Evolutionary conservation across 1,284 basidiomycete species (phyloP), one percentile per base, ranked within the genome.

Genomic region (Tremellales sp.): DNA sequence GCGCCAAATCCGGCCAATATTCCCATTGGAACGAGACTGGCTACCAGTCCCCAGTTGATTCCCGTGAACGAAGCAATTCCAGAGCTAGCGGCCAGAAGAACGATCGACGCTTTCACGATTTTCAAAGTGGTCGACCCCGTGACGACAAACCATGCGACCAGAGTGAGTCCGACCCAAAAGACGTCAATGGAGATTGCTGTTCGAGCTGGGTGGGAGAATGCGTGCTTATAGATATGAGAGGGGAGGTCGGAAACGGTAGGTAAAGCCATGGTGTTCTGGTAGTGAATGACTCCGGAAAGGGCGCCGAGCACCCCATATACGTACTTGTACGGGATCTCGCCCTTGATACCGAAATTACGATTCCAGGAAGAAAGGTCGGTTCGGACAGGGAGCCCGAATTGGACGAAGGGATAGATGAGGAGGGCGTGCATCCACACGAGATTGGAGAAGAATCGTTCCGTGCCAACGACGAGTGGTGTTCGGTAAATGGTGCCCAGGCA

Each of bases 121-220:
- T 62, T 36, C 13, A 63, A 48, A 1, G 43, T 40, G 16, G 53
- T 34, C 4, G 60, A 60, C 3, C 72, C 72, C 9, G 62, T 59
- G n/a, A 58, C 39, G 28, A 70, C 16, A 40, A 57, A 61, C 54
- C 70, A 71, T 1, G 53, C 25, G 1, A 49, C 9, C 9, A 63
- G 41, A 16, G 55, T 58, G 43, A 65, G 28, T 0, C 25, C 54
- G 3, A 64, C 61, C 80, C 81, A 84, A 10, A 84, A 60, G 22
- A 83, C 78, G 51, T 85, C 82, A 75, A 78, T 80, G 3, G 81
- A 79, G 35, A 86, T 82, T 3, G 79, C 81, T 1, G 78, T 74
- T 60, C 83, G 82, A 0, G 83, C 83, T 0, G 83, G 81, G 61
- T 84, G 80, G 1, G 74, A 71, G 51, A 79, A 71, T 10, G 82